Percentiles rank a stretch among this genome's conserved stretches.
These are phyloP conservation scores for Colletotrichum orchidophilum DNA, from an alignment of 2,329 filamentous ascomycete genomes.

Conservation along the genomic window DNA sequence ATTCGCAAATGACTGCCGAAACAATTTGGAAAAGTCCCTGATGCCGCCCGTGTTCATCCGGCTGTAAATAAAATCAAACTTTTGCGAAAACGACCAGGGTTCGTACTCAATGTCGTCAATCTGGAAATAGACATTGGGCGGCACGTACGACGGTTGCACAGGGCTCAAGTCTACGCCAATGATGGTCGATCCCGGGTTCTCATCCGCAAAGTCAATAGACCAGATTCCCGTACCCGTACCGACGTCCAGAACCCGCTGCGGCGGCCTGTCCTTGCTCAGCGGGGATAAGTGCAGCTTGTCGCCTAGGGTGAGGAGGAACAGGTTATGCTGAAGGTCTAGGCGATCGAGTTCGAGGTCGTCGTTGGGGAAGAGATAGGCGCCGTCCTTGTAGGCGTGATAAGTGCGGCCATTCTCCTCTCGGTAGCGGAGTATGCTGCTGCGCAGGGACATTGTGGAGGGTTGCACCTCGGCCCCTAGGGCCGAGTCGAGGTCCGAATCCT, in stretches of 20 bases:
- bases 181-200: conserved; percentile 55
- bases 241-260: conserved; percentile 51
- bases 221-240: conserved; percentile 59
- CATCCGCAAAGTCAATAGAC: conserved; percentile 56
- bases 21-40: conserved; percentile 36
- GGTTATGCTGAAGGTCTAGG: conserved; percentile 49
- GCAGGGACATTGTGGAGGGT: conserved; percentile 43
- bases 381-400: conserved; percentile 44
- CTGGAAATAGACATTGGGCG: conserved; percentile 69
- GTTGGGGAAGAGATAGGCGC: conserved; percentile 26
- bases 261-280: conserved; percentile 33
- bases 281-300: conserved; percentile 43
- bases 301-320: conserved; percentile 44
- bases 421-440: conserved; percentile 47
- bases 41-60: conserved; percentile 36
- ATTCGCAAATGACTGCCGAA: conserved; percentile 35
- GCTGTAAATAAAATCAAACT: conserved; percentile 41
- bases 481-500: conserved; percentile 17
- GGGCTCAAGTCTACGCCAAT: conserved; percentile 67
- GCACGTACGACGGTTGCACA: conserved; percentile 65
- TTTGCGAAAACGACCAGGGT: conserved; percentile 47
- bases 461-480: conserved; percentile 18
- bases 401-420: conserved; percentile 50
- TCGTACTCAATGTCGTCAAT: conserved; percentile 56
- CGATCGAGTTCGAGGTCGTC: conserved; percentile 44